phyloP scores from a whole-genome alignment of 2,329 filamentous ascomycete species.

The Epichloe sp. region DNA sequence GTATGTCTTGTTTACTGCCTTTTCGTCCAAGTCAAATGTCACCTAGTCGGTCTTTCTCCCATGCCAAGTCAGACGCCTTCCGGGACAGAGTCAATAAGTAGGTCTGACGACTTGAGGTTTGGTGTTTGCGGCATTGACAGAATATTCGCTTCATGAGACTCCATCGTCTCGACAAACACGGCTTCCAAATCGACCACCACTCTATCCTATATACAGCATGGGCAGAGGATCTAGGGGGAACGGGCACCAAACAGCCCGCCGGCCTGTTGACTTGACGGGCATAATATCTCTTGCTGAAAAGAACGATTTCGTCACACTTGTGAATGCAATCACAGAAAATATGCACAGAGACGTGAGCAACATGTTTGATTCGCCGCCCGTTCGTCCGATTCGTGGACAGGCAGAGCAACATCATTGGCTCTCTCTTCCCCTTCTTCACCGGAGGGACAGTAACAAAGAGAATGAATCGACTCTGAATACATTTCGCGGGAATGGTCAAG shows the following conservation, averaged over 20 bases:
- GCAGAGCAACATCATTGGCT: conserved; percentile 23
- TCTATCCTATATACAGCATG: conserved; percentile 17
- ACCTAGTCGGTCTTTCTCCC: not conserved
- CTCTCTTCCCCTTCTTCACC: conserved; percentile 19
- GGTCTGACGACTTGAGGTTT: not conserved
- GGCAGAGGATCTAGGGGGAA: conserved; percentile 24
- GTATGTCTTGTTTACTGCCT: not conserved
- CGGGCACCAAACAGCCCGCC: conserved; percentile 22
- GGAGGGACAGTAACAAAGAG: conserved; percentile 11
- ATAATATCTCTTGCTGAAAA: conserved; percentile 35
- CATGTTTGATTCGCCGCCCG: conserved; percentile 36
- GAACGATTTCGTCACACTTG: conserved; percentile 37
- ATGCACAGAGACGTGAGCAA: conserved; percentile 40
- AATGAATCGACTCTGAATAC: conserved; percentile 6
- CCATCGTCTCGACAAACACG: conserved; percentile 1
- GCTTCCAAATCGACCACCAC: not conserved
- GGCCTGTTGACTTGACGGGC: conserved; percentile 37
- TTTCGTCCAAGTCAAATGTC: not conserved
- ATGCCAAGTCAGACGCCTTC: not conserved
- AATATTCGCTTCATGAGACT: not conserved
- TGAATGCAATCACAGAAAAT: conserved; percentile 38
- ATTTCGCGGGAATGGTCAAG: conserved; percentile 1
- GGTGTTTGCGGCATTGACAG: not conserved
- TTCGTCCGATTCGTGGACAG: conserved; percentile 18
- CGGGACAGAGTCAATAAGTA: not conserved